Evolutionary conservation across 2,329 filamentous ascomycete genomes (phyloP).

Genomic region (Pseudogymnoascus sp.): DNA sequence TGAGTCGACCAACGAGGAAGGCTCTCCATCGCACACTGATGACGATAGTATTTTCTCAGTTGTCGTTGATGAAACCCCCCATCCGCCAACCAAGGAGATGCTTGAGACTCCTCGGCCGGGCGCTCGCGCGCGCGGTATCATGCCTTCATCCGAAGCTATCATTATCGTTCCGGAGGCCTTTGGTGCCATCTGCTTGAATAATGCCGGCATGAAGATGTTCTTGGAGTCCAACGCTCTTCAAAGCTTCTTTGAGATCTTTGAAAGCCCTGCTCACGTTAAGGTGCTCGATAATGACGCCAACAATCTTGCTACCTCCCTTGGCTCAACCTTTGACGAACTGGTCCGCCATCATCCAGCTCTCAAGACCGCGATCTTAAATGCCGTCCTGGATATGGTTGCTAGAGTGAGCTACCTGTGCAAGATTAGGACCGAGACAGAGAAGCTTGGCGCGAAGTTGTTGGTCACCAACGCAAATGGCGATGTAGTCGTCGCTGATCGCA

Average conservation of each 20-base stretch:
- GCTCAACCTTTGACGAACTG: slow-evolving; percentile 85
- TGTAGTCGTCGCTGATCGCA: slow-evolving; percentile 49
- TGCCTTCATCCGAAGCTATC: slow-evolving; percentile 85
- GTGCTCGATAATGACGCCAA: slow-evolving; percentile 68
- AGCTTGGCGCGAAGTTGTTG: slow-evolving; percentile 75
- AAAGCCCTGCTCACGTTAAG: slow-evolving; percentile 82
- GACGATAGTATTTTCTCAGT: slow-evolving; percentile 23
- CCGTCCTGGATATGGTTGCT: slow-evolving; percentile 83
- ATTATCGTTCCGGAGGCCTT: slow-evolving; percentile 79
- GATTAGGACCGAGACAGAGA: slow-evolving; percentile 59
- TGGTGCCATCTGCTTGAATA: slow-evolving; percentile 89
- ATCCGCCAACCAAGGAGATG: slow-evolving; percentile 47
- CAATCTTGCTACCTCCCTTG: slow-evolving; percentile 66
- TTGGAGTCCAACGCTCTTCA: slow-evolving; percentile 75
- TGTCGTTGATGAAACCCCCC: slow-evolving; percentile 35
- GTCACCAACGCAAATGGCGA: slow-evolving; percentile 52
- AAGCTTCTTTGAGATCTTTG: slow-evolving; percentile 92
- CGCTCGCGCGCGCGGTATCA: slow-evolving; percentile 61
- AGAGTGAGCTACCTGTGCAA: slow-evolving; percentile 70
- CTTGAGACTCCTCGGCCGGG: slow-evolving; percentile 40
- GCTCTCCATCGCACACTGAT: slow-evolving; percentile 19
- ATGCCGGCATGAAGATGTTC: slow-evolving; percentile 80
- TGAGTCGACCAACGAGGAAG: slow-evolving; percentile 26
- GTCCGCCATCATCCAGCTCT: slow-evolving; percentile 86
- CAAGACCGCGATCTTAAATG: slow-evolving; percentile 71